A percentile compares a stretch with the other conserved stretches of the same genome.
Conservation (phyloP, 1,284 basidiomycete species). For the Sanghuangporus weigelae region DNA sequence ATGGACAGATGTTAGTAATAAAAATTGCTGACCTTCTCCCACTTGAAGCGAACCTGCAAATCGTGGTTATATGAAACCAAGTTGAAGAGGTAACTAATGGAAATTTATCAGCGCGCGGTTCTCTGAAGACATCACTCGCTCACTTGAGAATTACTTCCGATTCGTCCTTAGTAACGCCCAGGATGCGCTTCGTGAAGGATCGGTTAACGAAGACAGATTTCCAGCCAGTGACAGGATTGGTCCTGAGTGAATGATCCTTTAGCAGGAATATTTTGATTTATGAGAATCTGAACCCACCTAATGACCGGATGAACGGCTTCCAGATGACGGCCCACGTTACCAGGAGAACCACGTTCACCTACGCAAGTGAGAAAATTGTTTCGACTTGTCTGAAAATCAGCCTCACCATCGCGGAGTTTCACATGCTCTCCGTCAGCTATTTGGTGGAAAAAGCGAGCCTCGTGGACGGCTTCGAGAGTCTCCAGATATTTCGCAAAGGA, state of each 20-base stretch:
- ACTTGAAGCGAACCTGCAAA: slow-evolving; percentile 50
- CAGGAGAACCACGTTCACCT: slow-evolving; percentile 47
- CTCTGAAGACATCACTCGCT: neutral
- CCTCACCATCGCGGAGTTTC: slow-evolving; percentile 24
- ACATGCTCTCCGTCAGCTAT: slow-evolving; percentile 29
- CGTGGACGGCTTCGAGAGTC: slow-evolving; percentile 54
- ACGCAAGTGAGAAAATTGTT: slow-evolving; percentile 26
- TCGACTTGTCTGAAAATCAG: slow-evolving; percentile 29
- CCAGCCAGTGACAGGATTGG: slow-evolving; percentile 62
- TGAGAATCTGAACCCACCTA: neutral
- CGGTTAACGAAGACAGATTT: slow-evolving; percentile 62
- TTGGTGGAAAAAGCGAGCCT: slow-evolving; percentile 42
- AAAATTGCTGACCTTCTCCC: slow-evolving; percentile 26
- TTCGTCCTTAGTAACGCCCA: slow-evolving; percentile 56
- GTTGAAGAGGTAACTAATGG: slow-evolving; percentile 32
- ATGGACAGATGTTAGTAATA: neutral
- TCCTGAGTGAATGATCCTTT: slow-evolving; percentile 38
- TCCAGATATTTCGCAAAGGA: slow-evolving; percentile 53
- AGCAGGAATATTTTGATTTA: neutral
- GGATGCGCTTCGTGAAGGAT: slow-evolving; percentile 59
- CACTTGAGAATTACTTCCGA: slow-evolving; percentile 44
- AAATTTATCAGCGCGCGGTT: slow-evolving; percentile 4
- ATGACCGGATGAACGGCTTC: slow-evolving; percentile 47
- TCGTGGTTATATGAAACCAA: slow-evolving; percentile 56
- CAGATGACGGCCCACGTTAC: slow-evolving; percentile 53